phyloP scores from a whole-genome alignment of 2,329 filamentous ascomycete genomes.

The Talaromyces sp. region DNA sequence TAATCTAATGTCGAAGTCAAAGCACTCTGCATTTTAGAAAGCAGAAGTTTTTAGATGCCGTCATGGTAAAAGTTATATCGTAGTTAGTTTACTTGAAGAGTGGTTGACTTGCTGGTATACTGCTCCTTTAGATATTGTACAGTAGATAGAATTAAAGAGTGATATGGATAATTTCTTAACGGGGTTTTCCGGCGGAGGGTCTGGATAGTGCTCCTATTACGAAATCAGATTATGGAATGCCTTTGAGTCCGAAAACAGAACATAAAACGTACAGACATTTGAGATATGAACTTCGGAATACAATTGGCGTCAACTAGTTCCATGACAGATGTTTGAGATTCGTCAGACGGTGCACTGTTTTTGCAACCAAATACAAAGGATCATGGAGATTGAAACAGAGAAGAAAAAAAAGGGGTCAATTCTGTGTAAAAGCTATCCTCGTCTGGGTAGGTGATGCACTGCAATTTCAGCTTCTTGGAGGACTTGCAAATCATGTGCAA shows the following conservation, averaged over 20 bases:
- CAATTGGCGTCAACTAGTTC: neutral
- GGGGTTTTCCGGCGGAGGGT: too few species aligned
- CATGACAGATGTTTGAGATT: neutral
- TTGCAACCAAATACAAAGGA: neutral
- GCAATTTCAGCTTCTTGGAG: neutral
- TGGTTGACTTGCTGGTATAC: neutral
- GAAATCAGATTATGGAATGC: neutral
- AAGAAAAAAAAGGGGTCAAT: neutral
- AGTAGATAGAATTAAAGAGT: too few species aligned
- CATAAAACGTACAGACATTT: neutral
- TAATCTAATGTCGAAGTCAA: too few species aligned
- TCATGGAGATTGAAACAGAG: neutral
- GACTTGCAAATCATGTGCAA: neutral
- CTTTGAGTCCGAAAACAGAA: neutral
- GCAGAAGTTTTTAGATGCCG: neutral
- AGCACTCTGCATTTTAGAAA: neutral
- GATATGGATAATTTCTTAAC: too few species aligned
- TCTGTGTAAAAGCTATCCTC: neutral
- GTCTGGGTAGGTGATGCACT: neutral
- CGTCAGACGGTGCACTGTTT: neutral
- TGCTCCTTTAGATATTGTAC: too few species aligned
- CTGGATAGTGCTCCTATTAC: too few species aligned
- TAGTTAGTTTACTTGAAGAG: neutral
- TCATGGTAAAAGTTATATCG: neutral
- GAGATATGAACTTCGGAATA: neutral